Evolutionary conservation across 441 rosid genomes (phyloP).

Genomic region (Raphanus hybrid): DNA sequence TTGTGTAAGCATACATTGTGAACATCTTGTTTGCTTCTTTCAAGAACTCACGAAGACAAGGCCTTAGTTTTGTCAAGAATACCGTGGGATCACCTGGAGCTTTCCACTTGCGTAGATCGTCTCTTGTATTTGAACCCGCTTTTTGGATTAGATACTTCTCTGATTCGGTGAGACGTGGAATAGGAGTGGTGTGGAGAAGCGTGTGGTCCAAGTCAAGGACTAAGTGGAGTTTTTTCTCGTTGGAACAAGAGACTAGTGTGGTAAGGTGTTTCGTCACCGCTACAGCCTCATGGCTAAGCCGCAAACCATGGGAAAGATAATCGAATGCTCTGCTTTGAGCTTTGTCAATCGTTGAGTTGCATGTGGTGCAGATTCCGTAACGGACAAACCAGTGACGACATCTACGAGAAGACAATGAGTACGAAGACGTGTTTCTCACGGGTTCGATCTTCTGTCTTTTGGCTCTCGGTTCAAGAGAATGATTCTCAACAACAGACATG

Average conservation of each 20-base stretch:
- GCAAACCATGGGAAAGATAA: constrained; percentile 20
- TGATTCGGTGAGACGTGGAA: constrained; percentile 2
- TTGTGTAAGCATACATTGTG: constrained; percentile 35
- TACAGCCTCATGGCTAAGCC: constrained; percentile 31
- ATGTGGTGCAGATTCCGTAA: constrained; percentile 11
- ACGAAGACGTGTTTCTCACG: neutral
- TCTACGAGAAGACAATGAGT: neutral
- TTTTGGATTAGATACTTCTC: constrained; percentile 36
- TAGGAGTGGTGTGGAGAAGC: constrained; percentile 20
- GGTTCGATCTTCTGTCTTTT: constrained; percentile 24
- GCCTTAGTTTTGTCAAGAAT: constrained; percentile 30
- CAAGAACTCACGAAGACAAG: constrained; percentile 28
- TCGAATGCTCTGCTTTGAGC: constrained; percentile 1
- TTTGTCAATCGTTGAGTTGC: constrained; percentile 14
- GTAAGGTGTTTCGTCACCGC: neutral
- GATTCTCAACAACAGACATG: constrained; percentile 8
- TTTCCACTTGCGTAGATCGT: constrained; percentile 10
- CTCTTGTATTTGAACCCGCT: constrained; percentile 4
- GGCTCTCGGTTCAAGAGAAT: constrained; percentile 9
- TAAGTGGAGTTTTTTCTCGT: constrained; percentile 36
- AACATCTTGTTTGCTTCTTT: constrained; percentile 32
- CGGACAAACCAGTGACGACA: constrained; percentile 23
- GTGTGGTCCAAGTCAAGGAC: constrained; percentile 44
- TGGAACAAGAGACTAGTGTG: constrained; percentile 1
- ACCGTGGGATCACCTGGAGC: neutral